phyloP scores from a whole-genome alignment of 1,139 yeast species.

The Pichia sp. region DNA sequence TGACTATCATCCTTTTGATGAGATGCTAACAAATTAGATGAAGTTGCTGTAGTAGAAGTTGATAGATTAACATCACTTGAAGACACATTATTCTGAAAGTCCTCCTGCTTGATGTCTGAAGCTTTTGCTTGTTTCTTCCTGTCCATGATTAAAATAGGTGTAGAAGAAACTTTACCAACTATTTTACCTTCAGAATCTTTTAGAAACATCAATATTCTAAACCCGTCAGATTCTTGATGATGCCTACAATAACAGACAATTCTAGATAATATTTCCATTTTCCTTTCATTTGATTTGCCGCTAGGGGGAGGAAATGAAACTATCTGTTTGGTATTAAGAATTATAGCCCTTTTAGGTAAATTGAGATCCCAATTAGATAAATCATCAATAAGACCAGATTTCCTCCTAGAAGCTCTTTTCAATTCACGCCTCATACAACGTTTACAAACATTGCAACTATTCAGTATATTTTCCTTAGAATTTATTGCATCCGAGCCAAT shows the following conservation, averaged over 20 bases:
- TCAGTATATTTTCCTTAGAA: slow-evolving; percentile 15
- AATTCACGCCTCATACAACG: slow-evolving; percentile 89
- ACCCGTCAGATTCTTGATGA: slow-evolving; percentile 79
- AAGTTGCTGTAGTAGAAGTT: slow-evolving; percentile 18
- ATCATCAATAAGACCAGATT: slow-evolving; percentile 57
- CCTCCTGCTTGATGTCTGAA: background rate
- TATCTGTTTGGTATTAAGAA: slow-evolving; percentile 85
- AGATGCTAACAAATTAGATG: background rate
- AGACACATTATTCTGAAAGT: slow-evolving; percentile 46
- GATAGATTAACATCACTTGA: slow-evolving; percentile 39
- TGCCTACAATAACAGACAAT: slow-evolving; percentile 95
- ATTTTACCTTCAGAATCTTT: slow-evolving; percentile 53
- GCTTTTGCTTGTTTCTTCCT: slow-evolving; percentile 52
- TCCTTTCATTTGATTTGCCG: slow-evolving; percentile 33
- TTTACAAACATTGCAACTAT: slow-evolving; percentile 63
- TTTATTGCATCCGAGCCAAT: slow-evolving; percentile 34
- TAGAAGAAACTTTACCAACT: slow-evolving; percentile 65
- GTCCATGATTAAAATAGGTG: slow-evolving; percentile 85
- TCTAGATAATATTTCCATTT: slow-evolving; percentile 72
- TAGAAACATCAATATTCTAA: slow-evolving; percentile 62
- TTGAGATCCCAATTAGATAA: slow-evolving; percentile 73
- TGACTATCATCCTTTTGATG: background rate
- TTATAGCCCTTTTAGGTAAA: slow-evolving; percentile 71
- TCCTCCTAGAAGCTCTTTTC: slow-evolving; percentile 85
- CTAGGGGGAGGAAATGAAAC: slow-evolving; percentile 65